These are phyloP conservation scores for Calonectria multiphialidica DNA, from an alignment of 2,329 filamentous ascomycete species.

Conservation along the genomic window DNA sequence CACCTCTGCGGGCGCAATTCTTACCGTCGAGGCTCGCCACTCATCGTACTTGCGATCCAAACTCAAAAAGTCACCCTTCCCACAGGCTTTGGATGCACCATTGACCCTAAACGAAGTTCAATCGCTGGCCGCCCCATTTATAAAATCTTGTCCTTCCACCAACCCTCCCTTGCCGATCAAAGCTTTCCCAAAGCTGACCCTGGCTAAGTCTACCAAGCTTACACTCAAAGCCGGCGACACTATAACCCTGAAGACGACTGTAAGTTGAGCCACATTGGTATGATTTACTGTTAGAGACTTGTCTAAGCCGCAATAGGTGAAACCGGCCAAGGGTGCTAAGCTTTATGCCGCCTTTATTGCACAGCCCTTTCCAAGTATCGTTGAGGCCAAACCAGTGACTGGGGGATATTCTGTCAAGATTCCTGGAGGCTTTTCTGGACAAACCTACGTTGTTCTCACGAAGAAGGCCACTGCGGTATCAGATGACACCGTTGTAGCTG, in stretches of 20 bases:
- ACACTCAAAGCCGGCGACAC: slow-evolving; percentile 39
- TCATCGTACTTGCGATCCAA: slow-evolving; percentile 68
- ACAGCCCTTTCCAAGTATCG: slow-evolving; percentile 18
- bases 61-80: slow-evolving; percentile 63
- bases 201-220: slow-evolving; percentile 42
- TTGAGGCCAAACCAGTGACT: slow-evolving; percentile 10
- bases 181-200: slow-evolving; percentile 65
- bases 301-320: slow-evolving; percentile 34
- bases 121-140: slow-evolving; percentile 74
- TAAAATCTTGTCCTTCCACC: slow-evolving; percentile 65
- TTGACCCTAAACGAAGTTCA: slow-evolving; percentile 70
- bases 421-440: slow-evolving; percentile 37
- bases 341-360: slow-evolving; percentile 24
- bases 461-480: slow-evolving; percentile 47
- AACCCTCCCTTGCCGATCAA: slow-evolving; percentile 70
- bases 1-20: slow-evolving; percentile 71
- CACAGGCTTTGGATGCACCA: slow-evolving; percentile 71
- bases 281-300: background rate
- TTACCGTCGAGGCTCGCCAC: slow-evolving; percentile 74
- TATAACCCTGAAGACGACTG: slow-evolving; percentile 43
- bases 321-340: slow-evolving; percentile 31
- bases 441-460: slow-evolving; percentile 51
- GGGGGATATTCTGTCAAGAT: background rate
- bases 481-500: slow-evolving; percentile 50
- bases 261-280: slow-evolving; percentile 13